phyloP scores from a whole-genome alignment of 1,139 yeast genomes.

The Saccharomycopsis crataegensis region DNA sequence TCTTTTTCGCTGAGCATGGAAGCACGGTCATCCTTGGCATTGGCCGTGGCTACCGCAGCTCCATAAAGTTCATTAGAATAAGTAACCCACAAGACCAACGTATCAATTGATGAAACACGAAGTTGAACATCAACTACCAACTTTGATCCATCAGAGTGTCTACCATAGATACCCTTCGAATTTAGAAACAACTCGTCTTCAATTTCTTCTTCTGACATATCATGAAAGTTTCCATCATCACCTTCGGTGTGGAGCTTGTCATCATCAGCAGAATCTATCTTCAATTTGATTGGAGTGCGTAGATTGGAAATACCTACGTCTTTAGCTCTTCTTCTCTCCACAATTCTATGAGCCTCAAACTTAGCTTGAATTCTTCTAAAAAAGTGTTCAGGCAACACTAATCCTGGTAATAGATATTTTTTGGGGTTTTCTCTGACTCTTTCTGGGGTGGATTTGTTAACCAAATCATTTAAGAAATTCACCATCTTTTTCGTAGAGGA shows the following conservation, averaged over 20 bases:
- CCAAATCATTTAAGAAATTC: slow-evolving; percentile 12
- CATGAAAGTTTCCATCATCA: background rate
- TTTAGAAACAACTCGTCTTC: slow-evolving; percentile 44
- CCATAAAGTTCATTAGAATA: slow-evolving; percentile 48
- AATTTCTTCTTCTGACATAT: slow-evolving; percentile 13
- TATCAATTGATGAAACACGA: slow-evolving; percentile 54
- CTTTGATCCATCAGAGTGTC: slow-evolving; percentile 60
- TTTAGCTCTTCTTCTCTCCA: slow-evolving; percentile 1
- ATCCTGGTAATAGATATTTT: slow-evolving; percentile 35
- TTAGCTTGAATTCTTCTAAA: slow-evolving; percentile 52
- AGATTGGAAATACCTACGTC: background rate
- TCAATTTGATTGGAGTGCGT: slow-evolving; percentile 1
- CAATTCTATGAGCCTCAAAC: slow-evolving; percentile 17
- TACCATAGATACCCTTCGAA: slow-evolving; percentile 60
- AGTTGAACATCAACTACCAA: slow-evolving; percentile 73
- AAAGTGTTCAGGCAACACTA: slow-evolving; percentile 83
- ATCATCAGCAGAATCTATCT: background rate
- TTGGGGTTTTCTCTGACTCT: slow-evolving; percentile 15
- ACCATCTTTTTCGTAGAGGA: slow-evolving; percentile 15
- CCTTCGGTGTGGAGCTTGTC: background rate
- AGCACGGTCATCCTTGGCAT: too few species aligned
- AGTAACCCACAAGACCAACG: slow-evolving; percentile 78
- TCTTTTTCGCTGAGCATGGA: too few species aligned
- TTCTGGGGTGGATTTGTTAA: slow-evolving; percentile 40
- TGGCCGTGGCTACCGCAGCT: background rate